Conservation (phyloP, 192 early-diverging fungal species). For the Rhizophagus sp. region DNA sequence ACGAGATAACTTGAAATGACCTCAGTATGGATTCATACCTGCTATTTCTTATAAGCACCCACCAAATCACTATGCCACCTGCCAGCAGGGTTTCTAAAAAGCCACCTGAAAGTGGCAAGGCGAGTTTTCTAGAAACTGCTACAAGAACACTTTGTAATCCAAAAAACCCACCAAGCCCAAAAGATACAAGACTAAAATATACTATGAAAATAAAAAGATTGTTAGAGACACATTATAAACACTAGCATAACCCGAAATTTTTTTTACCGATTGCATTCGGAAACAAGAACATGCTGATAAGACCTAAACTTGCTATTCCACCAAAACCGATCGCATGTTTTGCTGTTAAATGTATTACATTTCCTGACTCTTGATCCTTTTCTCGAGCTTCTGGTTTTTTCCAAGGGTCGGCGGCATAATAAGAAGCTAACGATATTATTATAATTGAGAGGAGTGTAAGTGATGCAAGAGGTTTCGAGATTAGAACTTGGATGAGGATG, state of each 20-base stretch:
- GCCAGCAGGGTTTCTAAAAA: slow-evolving; percentile 32
- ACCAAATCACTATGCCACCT: slow-evolving; percentile 32
- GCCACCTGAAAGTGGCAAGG: slow-evolving; percentile 19
- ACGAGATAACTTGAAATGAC: neutral
- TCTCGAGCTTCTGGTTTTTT: slow-evolving; percentile 34
- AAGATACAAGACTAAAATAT: slow-evolving; percentile 37
- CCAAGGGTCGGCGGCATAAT: neutral
- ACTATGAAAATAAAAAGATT: slow-evolving; percentile 24
- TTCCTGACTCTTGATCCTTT: slow-evolving; percentile 35
- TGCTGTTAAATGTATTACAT: slow-evolving; percentile 34
- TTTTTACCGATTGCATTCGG: slow-evolving; percentile 38
- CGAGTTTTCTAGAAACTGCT: slow-evolving; percentile 26
- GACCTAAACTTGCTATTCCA: slow-evolving; percentile 40
- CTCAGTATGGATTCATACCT: slow-evolving; percentile 23
- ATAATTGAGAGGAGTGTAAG: neutral
- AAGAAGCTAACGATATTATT: neutral
- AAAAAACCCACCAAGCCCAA: slow-evolving; percentile 42
- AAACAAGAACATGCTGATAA: slow-evolving; percentile 44
- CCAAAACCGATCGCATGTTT: slow-evolving; percentile 40
- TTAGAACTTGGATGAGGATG: neutral
- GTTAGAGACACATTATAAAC: neutral
- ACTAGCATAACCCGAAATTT: neutral
- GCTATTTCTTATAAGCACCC: slow-evolving; percentile 39
- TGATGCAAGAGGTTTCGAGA: neutral
- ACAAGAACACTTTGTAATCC: slow-evolving; percentile 41